A percentile compares a stretch with the other conserved stretches of the same genome.
These are phyloP conservation scores for Gracilaria vermiculophylla DNA, from an alignment of 23 red algal species.

Conservation along the genomic window DNA sequence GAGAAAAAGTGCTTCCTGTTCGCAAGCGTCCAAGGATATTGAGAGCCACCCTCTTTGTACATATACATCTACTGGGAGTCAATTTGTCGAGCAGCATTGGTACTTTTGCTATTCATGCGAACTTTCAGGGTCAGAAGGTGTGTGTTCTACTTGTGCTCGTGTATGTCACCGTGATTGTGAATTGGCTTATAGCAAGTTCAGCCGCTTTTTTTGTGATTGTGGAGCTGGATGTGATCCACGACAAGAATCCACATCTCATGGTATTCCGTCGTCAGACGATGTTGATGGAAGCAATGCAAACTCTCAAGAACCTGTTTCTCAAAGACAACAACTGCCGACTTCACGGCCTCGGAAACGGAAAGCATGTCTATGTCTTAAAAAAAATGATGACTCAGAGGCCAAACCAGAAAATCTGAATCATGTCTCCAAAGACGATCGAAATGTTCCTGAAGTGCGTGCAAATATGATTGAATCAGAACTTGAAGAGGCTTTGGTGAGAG, in stretches of 20 bases:
- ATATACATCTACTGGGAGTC: constrained; percentile 67
- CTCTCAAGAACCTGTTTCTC: background rate
- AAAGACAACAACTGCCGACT: background rate
- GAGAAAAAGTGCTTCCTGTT: background rate
- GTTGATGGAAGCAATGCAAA: constrained; percentile 11
- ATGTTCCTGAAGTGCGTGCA: background rate
- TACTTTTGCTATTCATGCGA: constrained; percentile 88
- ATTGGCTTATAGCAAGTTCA: constrained; percentile 72
- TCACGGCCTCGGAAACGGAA: constrained; percentile 11
- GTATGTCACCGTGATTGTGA: constrained; percentile 80
- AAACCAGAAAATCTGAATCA: background rate
- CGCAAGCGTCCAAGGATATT: background rate
- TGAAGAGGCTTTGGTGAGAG: background rate
- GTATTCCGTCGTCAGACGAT: constrained; percentile 32
- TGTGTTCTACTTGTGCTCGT: constrained; percentile 83
- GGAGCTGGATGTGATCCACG: constrained; percentile 61
- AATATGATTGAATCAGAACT: constrained; percentile 5
- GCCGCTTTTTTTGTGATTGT: constrained; percentile 93
- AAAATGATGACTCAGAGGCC: background rate
- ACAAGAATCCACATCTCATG: constrained; percentile 29
- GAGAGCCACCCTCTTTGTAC: constrained; percentile 48
- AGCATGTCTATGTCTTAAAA: constrained; percentile 17
- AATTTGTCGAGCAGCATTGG: constrained; percentile 92
- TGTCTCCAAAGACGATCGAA: background rate
- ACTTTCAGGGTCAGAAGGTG: constrained; percentile 70